Conservation (phyloP, 768 basidiomycete species). For the Megacollybia marginata region DNA sequence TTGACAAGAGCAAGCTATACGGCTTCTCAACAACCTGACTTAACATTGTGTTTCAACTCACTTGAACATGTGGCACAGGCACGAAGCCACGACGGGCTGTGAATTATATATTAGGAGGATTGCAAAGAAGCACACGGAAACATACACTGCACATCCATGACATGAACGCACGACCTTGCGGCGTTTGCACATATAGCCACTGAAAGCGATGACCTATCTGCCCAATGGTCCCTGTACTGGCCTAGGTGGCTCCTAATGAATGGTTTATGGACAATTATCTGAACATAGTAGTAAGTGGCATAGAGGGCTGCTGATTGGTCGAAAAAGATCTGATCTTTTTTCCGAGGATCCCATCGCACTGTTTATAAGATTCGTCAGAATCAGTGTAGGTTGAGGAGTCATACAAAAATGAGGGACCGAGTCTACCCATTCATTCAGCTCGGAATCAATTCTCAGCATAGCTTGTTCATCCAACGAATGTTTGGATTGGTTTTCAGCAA, state of each 20-base stretch:
- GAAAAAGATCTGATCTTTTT: constrained; percentile 16
- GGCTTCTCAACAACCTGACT: constrained; percentile 2
- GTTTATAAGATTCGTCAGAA: constrained; percentile 43
- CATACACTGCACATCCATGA: constrained; percentile 32
- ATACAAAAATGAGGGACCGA: constrained; percentile 42
- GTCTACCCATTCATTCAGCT: constrained; percentile 30
- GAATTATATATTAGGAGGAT: neutral
- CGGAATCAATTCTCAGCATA: constrained; percentile 40
- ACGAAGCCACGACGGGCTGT: neutral
- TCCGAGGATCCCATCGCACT: constrained; percentile 8
- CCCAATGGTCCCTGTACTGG: constrained; percentile 15
- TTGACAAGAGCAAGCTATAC: constrained; percentile 3
- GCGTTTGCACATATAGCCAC: constrained; percentile 62
- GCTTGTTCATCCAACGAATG: constrained; percentile 20
- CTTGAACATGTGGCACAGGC: neutral
- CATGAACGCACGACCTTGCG: constrained; percentile 48
- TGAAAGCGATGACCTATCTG: constrained; percentile 27
- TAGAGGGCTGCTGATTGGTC: constrained; percentile 25
- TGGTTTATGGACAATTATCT: constrained; percentile 53
- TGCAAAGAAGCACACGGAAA: neutral
- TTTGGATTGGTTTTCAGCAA: neutral
- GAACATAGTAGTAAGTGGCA: constrained; percentile 9
- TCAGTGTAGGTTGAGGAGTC: constrained; percentile 52
- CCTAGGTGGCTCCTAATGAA: constrained; percentile 36
- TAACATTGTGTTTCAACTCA: no score